Evolutionary conservation across 345 rosid genomes (phyloP), one percentile per base, ranked within the genome.

Genomic region (Eucalyptus pauciflora): DNA sequence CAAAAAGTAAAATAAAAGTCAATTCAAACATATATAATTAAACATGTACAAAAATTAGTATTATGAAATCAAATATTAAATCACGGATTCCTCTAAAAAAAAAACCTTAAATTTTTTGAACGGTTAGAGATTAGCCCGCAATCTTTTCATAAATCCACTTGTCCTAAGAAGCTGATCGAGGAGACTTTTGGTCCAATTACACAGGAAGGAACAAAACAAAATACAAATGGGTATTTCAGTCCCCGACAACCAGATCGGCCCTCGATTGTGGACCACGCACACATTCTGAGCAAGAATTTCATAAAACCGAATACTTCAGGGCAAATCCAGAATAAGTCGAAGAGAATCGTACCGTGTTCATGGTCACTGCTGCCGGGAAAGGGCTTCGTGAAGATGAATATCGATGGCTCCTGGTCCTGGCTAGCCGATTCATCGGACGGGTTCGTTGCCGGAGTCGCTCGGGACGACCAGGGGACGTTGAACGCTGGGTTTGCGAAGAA

Each of bases 271-370:
- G 60, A 54, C 60, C 2, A 0, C 60, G 27, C 22, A 54, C 27
- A 8, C 60, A 4, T 54, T 54, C 60, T 22, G 60, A 2, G 62
- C 13, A 56, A 56, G 62, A 0, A 0, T 56, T 24, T 56, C 62
- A 24, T 24, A 0, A 56, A 56, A 9, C 6, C 62, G 11, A 56
- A 8, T 29, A 0, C 62, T 56, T 56, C 29, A 56, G 0, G 29
- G 62, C 5, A 56, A 56, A 56, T 56, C 13, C 60, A 8, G 62
- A 24, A 9, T 1, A 2, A 25, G 3, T 56, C 62, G 6, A 24
- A 3, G 10, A 56, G 62, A 56, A 56, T 56, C 62, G 29, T 24
- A 24, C 62, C 62, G 3, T 56, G 29, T 56, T 4, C 13, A 6
- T 8, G 29, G 62, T 56, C 62, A 16, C 54, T 0, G 13, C 29